Evolutionary conservation across 345 rosid species (phyloP).

Genomic region (Psidium friedrichsthalianum): DNA sequence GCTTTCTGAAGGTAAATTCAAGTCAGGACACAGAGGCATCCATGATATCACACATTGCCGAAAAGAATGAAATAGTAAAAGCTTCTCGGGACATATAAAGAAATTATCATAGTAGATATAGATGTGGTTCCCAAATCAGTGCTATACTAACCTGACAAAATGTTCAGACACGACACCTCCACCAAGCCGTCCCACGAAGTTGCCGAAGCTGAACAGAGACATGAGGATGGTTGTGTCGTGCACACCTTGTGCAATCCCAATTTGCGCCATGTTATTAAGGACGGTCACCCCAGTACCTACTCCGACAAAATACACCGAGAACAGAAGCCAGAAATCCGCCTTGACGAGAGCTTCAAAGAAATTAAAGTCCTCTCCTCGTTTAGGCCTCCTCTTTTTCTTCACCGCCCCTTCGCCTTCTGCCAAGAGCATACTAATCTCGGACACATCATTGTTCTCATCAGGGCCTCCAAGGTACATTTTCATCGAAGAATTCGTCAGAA

Average conservation of each 20-base stretch:
- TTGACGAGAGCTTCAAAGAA: constrained; percentile 51
- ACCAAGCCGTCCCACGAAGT: constrained; percentile 57
- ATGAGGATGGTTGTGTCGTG: constrained; percentile 44
- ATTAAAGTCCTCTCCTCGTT: constrained; percentile 60
- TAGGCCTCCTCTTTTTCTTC: constrained; percentile 55
- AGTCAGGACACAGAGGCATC: background rate
- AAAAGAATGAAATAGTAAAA: background rate
- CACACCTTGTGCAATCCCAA: constrained; percentile 50
- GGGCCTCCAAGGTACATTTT: constrained; percentile 21
- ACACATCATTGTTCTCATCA: constrained; percentile 17
- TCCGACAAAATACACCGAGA: constrained; percentile 49
- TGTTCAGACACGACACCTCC: constrained; percentile 54
- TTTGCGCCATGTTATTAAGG: constrained; percentile 66
- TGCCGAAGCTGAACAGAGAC: constrained; percentile 60
- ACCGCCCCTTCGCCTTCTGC: constrained; percentile 67
- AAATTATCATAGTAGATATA: background rate
- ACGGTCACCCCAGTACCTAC: constrained; percentile 65
- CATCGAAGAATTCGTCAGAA: constrained; percentile 27
- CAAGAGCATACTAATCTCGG: constrained; percentile 54
- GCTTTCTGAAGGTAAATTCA: background rate
- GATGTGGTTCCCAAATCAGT: background rate
- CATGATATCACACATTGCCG: background rate
- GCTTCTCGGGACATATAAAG: background rate
- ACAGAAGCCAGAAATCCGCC: constrained; percentile 82
- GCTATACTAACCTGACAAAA: constrained; percentile 40